Conservation (phyloP, 73 alveolate species). For the Chromera velia region DNA sequence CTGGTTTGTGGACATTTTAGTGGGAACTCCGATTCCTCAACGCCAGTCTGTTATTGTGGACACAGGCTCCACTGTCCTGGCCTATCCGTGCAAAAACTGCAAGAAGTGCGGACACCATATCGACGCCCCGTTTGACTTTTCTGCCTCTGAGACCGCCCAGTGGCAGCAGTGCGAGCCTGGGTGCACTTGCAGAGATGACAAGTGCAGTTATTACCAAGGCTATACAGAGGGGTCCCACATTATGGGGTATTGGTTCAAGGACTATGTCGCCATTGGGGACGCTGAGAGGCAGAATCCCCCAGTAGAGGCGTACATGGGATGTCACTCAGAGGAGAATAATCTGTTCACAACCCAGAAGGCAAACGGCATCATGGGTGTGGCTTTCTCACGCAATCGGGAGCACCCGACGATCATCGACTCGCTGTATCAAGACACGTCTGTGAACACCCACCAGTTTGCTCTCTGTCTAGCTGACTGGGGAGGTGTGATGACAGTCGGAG, state of each 20-base stretch:
- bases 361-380: constrained; percentile 23
- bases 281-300: constrained; percentile 30
- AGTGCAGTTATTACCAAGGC: constrained; percentile 43
- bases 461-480: constrained; percentile 17
- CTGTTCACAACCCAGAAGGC: constrained; percentile 34
- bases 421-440: neutral
- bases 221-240: constrained; percentile 42
- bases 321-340: constrained; percentile 4
- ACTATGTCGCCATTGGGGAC: constrained; percentile 39
- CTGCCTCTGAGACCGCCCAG: constrained; percentile 9
- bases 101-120: constrained; percentile 47
- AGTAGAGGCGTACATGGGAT: constrained; percentile 6
- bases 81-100: constrained; percentile 54
- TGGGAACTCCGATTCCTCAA: constrained; percentile 25
- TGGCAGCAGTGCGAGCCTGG: constrained; percentile 6
- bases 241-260: constrained; percentile 49
- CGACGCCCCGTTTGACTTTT: constrained; percentile 42
- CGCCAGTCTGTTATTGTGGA: constrained; percentile 39
- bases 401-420: neutral
- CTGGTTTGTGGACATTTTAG: constrained; percentile 19
- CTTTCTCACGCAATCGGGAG: neutral
- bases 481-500: constrained; percentile 16
- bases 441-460: neutral
- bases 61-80: constrained; percentile 48
- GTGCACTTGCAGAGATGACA: neutral